phyloP scores from a whole-genome alignment of 176 grass and related monocot species.

The Oryza officinalis region DNA sequence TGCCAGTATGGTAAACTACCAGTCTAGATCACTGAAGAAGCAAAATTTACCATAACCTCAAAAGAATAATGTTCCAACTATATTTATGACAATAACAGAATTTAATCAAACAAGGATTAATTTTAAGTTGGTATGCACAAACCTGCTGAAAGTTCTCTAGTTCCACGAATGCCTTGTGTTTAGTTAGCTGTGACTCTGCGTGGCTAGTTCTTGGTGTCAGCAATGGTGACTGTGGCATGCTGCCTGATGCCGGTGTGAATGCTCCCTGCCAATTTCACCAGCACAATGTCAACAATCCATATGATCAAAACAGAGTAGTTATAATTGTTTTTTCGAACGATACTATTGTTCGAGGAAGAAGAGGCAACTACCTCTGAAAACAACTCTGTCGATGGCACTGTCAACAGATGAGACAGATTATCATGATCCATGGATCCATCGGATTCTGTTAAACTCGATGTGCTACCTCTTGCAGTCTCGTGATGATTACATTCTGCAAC shows the following conservation, averaged over 20 bases:
- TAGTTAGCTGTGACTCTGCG: conserved; percentile 63
- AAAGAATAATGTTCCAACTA: neutral
- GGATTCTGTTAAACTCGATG: conserved; percentile 35
- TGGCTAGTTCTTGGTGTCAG: conserved; percentile 73
- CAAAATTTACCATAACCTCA: neutral
- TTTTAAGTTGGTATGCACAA: neutral
- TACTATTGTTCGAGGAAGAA: neutral
- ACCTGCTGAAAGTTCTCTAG: conserved; percentile 96
- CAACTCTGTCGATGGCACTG: conserved; percentile 45
- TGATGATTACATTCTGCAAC: conserved; percentile 11
- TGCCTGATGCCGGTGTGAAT: conserved; percentile 47
- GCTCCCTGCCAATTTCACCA: conserved; percentile 44
- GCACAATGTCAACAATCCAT: conserved; percentile 20
- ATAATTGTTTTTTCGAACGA: neutral
- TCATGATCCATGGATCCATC: conserved; percentile 41
- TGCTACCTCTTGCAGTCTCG: conserved; percentile 36
- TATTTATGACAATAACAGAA: neutral
- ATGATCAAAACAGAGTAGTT: conserved; percentile 17
- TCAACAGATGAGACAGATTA: conserved; percentile 33
- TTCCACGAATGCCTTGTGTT: conserved; percentile 65
- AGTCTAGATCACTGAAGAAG: neutral
- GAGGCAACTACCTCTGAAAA: conserved; percentile 56
- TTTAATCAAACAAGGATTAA: neutral
- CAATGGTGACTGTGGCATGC: conserved; percentile 66
- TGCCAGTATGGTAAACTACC: conserved; percentile 38